Evolutionary conservation across 169 alveolate genomes (phyloP), one percentile per base, ranked within the genome.

Genomic region (Babesia divergens): DNA sequence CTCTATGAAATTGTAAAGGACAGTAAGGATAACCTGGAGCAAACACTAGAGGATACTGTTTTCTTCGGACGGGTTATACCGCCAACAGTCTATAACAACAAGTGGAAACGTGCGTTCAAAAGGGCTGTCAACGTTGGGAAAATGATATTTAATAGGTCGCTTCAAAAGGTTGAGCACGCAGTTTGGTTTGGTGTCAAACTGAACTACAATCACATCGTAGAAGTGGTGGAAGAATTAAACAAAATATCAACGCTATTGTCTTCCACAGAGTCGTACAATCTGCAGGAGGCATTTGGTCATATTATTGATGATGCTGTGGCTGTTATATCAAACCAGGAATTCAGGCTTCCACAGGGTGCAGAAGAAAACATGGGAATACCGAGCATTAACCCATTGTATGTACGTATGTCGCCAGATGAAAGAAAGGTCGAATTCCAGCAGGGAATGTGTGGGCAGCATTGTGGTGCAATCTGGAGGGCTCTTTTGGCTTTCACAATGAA

Each of bases 111-210:
- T 32, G 68, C 60, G 34, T 69, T 81, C 31, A 60, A 75, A 56
- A 75, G 77, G 47, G 72, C 74, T n/a, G 24, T 50, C n/a, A 76
- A 80, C 38, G 75, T 88, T 29, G 84, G 77, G 43, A 88, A 82
- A 44, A 67, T 83, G 60, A 54, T 88, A 18, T 70, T 88, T 54
- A 40, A 85, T 55, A 72, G 65, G 50, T 79, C 91, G 11, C 50
- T 64, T 11, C 77, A 72, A 42, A 74, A 55, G 40, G 91, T 84
- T 11, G 91, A 88, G 40, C 91, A 88, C 51, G 93, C 93, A 24
- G 67, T 88, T 6, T 88, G 93, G 93, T 83, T 88, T 82, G 93
- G 93, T 4, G 87, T 88, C 24, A 74, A 82, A 37, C 65, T 88
- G 18, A 68, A 88, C 50, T 56, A 77, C 50, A 59, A 80, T 24